Base-by-base conservation (phyloP, 2,329 filamentous ascomycete species). In the Calycina marina region DNA sequence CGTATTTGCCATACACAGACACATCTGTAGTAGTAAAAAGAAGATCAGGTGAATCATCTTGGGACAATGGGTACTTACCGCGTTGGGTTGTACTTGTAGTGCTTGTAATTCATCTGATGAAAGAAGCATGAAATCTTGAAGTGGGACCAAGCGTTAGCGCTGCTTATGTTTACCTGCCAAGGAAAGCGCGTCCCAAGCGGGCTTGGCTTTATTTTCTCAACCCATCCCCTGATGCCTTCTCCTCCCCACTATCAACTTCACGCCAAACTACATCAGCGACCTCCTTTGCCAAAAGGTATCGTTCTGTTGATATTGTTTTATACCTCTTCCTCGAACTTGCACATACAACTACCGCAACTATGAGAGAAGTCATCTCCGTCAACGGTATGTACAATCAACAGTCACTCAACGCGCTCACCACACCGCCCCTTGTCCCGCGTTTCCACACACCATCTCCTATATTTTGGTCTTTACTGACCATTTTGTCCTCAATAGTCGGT, bases 301-400 rank as follows among this genome's bases (percentile, higher is more conserved):
- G 36, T 35, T 35, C 36, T 33, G 39, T n/a, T n/a, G n/a, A n/a
- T n/a, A n/a, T n/a, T n/a, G n/a, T n/a, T n/a, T n/a, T n/a, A n/a
- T n/a, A n/a, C n/a, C n/a, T n/a, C n/a, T n/a, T n/a, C n/a, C n/a
- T n/a, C n/a, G n/a, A n/a, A n/a, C n/a, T n/a, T n/a, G n/a, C n/a
- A n/a, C n/a, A n/a, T n/a, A n/a, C n/a, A n/a, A 32, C 14, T 50
- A 42, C 51, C 54, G 56, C 55, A 70, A 86, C 61, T 60, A 96
- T 96, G 88, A 86, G 88, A 81, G 88, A 96, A 77, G 85, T 96
- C 61, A 93, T 96, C 64, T 88, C 80, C 68, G 81, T 96, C 74
- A 94, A 94, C 74, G 86, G 88, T 94, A 75, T 57, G 79, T 38
- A 27, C 35, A 32, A 35, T n/a, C n/a, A n/a, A n/a, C n/a, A n/a